Conservation (phyloP, 1,139 yeast genomes). For the Tardiomyces depauwii region DNA sequence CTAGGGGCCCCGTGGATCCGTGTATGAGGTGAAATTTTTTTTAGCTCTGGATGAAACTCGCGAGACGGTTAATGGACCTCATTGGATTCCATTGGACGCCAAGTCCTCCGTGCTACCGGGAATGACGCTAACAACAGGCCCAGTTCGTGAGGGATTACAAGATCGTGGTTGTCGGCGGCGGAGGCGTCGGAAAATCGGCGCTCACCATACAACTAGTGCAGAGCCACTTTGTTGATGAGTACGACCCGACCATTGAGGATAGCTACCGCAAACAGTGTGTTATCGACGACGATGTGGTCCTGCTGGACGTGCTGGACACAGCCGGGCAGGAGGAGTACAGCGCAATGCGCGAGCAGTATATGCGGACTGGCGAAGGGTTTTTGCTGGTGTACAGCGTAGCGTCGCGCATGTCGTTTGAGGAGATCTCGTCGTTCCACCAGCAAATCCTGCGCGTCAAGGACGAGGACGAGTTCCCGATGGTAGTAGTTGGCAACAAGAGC, state of each 20-base stretch:
- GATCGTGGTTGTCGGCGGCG: constrained; percentile 91
- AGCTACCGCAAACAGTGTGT: constrained; percentile 85
- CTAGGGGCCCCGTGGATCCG: no score
- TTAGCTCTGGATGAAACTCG: no score
- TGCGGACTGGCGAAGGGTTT: constrained; percentile 88
- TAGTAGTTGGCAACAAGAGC: constrained; percentile 74
- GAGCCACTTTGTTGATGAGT: constrained; percentile 57
- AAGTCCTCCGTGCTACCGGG: no score
- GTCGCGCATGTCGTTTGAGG: constrained; percentile 76
- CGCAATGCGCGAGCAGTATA: constrained; percentile 84
- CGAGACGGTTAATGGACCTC: no score
- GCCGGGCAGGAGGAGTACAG: constrained; percentile 98
- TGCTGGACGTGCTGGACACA: constrained; percentile 83
- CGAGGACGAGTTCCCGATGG: constrained; percentile 57
- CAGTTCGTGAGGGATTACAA: constrained; percentile 40
- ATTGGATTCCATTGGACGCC: no score
- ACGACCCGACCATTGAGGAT: constrained; percentile 32
- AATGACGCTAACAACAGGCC: constrained; percentile 5
- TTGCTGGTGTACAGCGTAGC: constrained; percentile 78
- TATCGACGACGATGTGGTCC: constrained; percentile 83
- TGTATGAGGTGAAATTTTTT: no score
- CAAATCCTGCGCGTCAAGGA: constrained; percentile 68
- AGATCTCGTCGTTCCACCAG: constrained; percentile 64
- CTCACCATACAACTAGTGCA: constrained; percentile 79
- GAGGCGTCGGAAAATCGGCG: constrained; percentile 96